Base-by-base conservation (phyloP, 352 stramenopile genomes). In the Phytophthora pseudosyringae region DNA sequence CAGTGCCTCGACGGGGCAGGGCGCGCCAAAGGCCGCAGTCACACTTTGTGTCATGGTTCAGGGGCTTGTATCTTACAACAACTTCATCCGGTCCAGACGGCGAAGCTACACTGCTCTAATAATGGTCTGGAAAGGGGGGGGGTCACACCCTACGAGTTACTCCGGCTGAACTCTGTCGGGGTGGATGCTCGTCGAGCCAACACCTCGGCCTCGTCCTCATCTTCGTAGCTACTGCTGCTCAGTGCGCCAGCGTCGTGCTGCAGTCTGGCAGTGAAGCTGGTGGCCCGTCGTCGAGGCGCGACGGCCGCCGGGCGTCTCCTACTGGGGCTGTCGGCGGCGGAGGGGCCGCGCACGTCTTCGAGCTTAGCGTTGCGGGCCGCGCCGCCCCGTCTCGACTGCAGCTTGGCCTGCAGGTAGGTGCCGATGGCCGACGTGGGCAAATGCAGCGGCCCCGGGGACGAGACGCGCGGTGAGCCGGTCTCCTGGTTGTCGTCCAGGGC, bases 351-450 rank as follows among this genome's bases (percentile, higher is more conserved):
- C 33, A 87, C 67, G 52, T 80, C 76, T 60, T 91, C 80, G 33
- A 75, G 64, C 50, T 91, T 90, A 32, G 57, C 41, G 50, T 63
- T 66, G 31, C 47, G 71, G 13, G 61, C 57, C 28, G 69, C 65
- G 6, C 60, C 72, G 21, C 63, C 62, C 35, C 71, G 69, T 54
- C 66, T 75, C 51, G 67, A 71, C 49, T 83, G 79, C 41, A 86
- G 65, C 40, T 81, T 83, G 38, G 81, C 67, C 28, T 81, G 64
- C 32, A 91, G 51, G 55, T 80, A 88, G 12, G 78, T 83, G 28
- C 76, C 71, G 21, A 91, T 86, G 33, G 78, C 80, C 8, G 80
- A 78, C 16, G 65, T 75, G 1, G 81, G 82, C 29, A 91, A 70
- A 55, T 88, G 63, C 79, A 88, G 38, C 57, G 72, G 48, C 36